Conservation (phyloP, 345 rosid species). For the Excoecaria agallocha region DNA sequence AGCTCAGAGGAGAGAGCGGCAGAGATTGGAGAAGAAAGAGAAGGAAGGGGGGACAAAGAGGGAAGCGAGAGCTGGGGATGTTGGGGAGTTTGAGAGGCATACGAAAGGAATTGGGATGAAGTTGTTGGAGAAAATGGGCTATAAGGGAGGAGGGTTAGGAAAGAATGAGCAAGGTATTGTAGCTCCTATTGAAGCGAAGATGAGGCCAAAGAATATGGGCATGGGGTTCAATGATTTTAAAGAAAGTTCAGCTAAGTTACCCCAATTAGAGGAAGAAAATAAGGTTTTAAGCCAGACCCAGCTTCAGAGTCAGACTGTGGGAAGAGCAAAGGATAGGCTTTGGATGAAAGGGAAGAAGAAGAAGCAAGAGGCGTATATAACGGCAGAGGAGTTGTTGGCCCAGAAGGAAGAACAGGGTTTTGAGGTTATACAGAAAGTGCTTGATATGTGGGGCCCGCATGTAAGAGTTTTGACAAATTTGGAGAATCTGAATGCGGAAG, state of each 20-base stretch:
- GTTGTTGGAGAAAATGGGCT: slow-evolving; percentile 90
- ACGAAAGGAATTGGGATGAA: slow-evolving; percentile 81
- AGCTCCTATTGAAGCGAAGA: slow-evolving; percentile 73
- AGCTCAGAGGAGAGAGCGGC: slow-evolving; percentile 57
- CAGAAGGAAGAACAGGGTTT: slow-evolving; percentile 74
- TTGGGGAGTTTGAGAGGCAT: slow-evolving; percentile 69
- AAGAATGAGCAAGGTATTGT: slow-evolving; percentile 84
- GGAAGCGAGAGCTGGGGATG: slow-evolving; percentile 43
- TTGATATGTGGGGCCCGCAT: slow-evolving; percentile 94
- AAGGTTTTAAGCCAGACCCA: slow-evolving; percentile 27
- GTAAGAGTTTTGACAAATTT: slow-evolving; percentile 78
- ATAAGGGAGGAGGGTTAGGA: slow-evolving; percentile 86
- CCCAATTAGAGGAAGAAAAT: slow-evolving; percentile 65
- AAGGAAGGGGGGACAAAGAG: slow-evolving; percentile 44
- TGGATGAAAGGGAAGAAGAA: slow-evolving; percentile 66
- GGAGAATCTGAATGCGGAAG: slow-evolving; percentile 89
- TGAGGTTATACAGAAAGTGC: slow-evolving; percentile 79
- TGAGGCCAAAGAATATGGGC: slow-evolving; percentile 93
- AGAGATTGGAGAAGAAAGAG: slow-evolving; percentile 62
- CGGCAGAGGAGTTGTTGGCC: slow-evolving; percentile 72
- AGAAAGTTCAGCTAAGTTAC: slow-evolving; percentile 49
- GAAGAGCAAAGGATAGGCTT: slow-evolving; percentile 45
- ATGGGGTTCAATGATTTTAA: slow-evolving; percentile 86
- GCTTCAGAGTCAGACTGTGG: slow-evolving; percentile 28
- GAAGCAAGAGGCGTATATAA: slow-evolving; percentile 40